These are phyloP conservation scores for Aspergillus coremiiformis DNA, from an alignment of 495 filamentous ascomycete species.

Conservation along the genomic window DNA sequence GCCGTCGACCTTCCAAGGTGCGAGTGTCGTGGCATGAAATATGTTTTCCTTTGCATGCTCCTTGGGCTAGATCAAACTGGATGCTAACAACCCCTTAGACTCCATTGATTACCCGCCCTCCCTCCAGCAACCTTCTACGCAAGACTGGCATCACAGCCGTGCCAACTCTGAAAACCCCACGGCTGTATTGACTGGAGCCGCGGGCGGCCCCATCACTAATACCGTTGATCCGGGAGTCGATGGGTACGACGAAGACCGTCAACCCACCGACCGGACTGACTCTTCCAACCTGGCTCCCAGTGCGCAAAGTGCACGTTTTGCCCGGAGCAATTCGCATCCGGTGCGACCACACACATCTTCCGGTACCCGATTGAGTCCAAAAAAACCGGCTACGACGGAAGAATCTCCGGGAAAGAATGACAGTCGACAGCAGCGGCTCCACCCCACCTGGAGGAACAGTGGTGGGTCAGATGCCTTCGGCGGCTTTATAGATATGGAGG, in stretches of 20 bases:
- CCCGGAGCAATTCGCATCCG: slow-evolving; percentile 39
- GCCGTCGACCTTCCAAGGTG: slow-evolving; percentile 9
- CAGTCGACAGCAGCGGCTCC: slow-evolving; percentile 28
- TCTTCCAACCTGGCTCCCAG: slow-evolving; percentile 32
- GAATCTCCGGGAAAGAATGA: slow-evolving; percentile 24
- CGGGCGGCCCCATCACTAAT: slow-evolving; percentile 30
- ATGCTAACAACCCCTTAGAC: slow-evolving; percentile 15
- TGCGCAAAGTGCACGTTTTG: slow-evolving; percentile 32
- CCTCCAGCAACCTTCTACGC: slow-evolving; percentile 13
- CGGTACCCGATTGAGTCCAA: slow-evolving; percentile 28
- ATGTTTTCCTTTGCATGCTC: slow-evolving; percentile 1
- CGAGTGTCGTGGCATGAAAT: slow-evolving; percentile 4
- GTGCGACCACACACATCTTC: slow-evolving; percentile 40
- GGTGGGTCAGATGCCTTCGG: slow-evolving; percentile 38
- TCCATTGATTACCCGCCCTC: slow-evolving; percentile 15
- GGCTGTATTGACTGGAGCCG: slow-evolving; percentile 25
- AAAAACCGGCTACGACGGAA: slow-evolving; percentile 25
- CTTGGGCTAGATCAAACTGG: background rate
- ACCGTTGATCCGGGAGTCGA: slow-evolving; percentile 28
- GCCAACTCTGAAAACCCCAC: slow-evolving; percentile 31
- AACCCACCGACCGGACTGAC: slow-evolving; percentile 25
- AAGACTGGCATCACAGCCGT: slow-evolving; percentile 31
- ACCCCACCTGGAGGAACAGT: slow-evolving; percentile 37
- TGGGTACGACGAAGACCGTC: slow-evolving; percentile 33
- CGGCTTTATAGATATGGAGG: slow-evolving; percentile 42